Percentiles rank a stretch among this genome's conserved stretches.
Conservation (phyloP, 2,329 filamentous ascomycete genomes). For the Phoma sp. region DNA sequence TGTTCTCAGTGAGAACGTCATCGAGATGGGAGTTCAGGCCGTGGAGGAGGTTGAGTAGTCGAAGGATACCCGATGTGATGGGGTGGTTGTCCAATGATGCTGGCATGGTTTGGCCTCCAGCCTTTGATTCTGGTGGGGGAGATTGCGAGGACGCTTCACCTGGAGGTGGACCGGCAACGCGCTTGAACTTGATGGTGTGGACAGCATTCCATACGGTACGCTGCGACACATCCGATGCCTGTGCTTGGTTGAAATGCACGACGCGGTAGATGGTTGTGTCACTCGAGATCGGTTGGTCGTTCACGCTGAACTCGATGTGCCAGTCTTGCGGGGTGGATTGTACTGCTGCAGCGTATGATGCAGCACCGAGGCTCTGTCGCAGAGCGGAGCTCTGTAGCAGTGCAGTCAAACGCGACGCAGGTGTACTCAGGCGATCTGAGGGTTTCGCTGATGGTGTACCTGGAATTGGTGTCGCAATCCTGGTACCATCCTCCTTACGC, state of each 20-base stretch:
- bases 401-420: slow-evolving; percentile 41
- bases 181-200: slow-evolving; percentile 90
- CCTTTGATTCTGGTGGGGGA: slow-evolving; percentile 58
- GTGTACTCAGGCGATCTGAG: slow-evolving; percentile 38
- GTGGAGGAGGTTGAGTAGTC: slow-evolving; percentile 87
- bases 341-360: slow-evolving; percentile 84
- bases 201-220: slow-evolving; percentile 89
- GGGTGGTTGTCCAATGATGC: slow-evolving; percentile 83
- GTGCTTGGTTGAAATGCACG: slow-evolving; percentile 74
- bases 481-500: slow-evolving; percentile 88
- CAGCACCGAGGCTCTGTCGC: slow-evolving; percentile 54
- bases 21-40: slow-evolving; percentile 92
- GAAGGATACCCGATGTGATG: slow-evolving; percentile 84
- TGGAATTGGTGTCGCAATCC: slow-evolving; percentile 82
- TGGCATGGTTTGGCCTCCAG: slow-evolving; percentile 70
- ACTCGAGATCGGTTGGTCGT: slow-evolving; percentile 81
- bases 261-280: slow-evolving; percentile 97
- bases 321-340: slow-evolving; percentile 86
- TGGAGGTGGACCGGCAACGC: slow-evolving; percentile 82
- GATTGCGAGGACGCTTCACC: slow-evolving; percentile 72
- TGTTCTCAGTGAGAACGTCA: slow-evolving; percentile 83
- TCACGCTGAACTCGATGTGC: slow-evolving; percentile 95
- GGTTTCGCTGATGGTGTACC: slow-evolving; percentile 46
- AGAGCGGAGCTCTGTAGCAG: slow-evolving; percentile 43
- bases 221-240: slow-evolving; percentile 69